Evolutionary conservation across 805 yeast species (phyloP), one percentile per base, ranked within the genome.

Genomic region (Yamadazyma akitaensis): DNA sequence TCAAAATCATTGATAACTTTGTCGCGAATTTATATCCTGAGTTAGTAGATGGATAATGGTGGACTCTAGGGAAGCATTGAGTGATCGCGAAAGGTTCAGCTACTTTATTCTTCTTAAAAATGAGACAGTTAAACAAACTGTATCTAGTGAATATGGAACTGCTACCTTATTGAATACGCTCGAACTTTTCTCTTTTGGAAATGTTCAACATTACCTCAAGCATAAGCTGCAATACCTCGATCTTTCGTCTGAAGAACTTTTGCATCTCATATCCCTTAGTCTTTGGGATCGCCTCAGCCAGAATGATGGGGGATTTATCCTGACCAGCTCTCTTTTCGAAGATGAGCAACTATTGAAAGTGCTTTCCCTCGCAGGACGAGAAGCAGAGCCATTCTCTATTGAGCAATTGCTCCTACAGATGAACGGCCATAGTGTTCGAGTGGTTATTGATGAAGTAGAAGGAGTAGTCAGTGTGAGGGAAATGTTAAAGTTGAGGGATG

Each of bases 141-240:
- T 28, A 9, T 11, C 12, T 28, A 28, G 3, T 28, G 32, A 28
- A 5, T 4, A 5, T 36, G 39, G 7, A 9, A n/a, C 14, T 31
- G 10, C n/a, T 5, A 11, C n/a, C 10, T 28, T 41, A 19, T 5
- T 32, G 13, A 44, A 44, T 24, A 44, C 42, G 9, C 30, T 66
- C 6, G 77, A 72, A 55, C 57, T 72, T 28, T 70, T 69, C 49
- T 56, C 73, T 1, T 70, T 65, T 50, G 77, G 77, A 2, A 59
- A 58, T 40, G 55, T 56, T 25, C 45, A 50, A 2, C 59, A 60
- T 37, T 68, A 66, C 48, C 32, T 49, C 7, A 43, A 53, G 41
- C 54, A 65, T 46, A 40, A 42, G 16, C 39, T 28, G 1, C 37
- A 51, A 5, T 66, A 37, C 44, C 37, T 60, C 8, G 51, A 44